Conservation (phyloP, 371 early-diverging fungal genomes). For the Mucor racemosus region DNA sequence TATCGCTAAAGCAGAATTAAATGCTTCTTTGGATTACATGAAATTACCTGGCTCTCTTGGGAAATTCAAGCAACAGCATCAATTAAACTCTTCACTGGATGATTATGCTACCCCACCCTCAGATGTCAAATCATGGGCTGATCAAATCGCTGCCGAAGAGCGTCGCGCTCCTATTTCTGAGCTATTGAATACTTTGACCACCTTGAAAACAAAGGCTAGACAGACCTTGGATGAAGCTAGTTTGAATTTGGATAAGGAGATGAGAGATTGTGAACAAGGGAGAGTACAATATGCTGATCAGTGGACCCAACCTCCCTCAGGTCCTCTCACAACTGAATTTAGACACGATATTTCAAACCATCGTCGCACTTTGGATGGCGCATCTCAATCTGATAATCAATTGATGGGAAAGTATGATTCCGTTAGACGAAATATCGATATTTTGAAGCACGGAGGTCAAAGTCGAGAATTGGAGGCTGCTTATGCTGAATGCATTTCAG, state of each 20-base stretch:
- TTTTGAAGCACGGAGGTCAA: slow-evolving; percentile 61
- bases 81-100: slow-evolving; percentile 48
- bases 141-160: slow-evolving; percentile 60
- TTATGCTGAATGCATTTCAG: slow-evolving; percentile 63
- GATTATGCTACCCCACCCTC: slow-evolving; percentile 64
- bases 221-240: slow-evolving; percentile 70
- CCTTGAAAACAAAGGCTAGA: slow-evolving; percentile 60
- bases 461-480: slow-evolving; percentile 64
- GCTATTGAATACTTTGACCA: slow-evolving; percentile 61
- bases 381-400: slow-evolving; percentile 72
- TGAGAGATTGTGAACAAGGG: slow-evolving; percentile 80
- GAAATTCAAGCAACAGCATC: slow-evolving; percentile 73
- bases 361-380: slow-evolving; percentile 80
- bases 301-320: slow-evolving; percentile 89
- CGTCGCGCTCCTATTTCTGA: slow-evolving; percentile 52
- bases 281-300: slow-evolving; percentile 76
- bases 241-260: slow-evolving; percentile 80
- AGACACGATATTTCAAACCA: slow-evolving; percentile 82
- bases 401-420: slow-evolving; percentile 64
- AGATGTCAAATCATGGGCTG: slow-evolving; percentile 67
- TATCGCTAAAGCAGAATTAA: slow-evolving; percentile 85
- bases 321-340: slow-evolving; percentile 70
- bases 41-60: slow-evolving; percentile 78
- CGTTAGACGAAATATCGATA: slow-evolving; percentile 56
- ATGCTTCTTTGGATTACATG: slow-evolving; percentile 85